Percentiles rank a stretch among this genome's conserved stretches.
These are phyloP conservation scores for Antitrichia curtipendula DNA, from an alignment of 225 moss, liverwort and hornwort species.

Conservation along the genomic window DNA sequence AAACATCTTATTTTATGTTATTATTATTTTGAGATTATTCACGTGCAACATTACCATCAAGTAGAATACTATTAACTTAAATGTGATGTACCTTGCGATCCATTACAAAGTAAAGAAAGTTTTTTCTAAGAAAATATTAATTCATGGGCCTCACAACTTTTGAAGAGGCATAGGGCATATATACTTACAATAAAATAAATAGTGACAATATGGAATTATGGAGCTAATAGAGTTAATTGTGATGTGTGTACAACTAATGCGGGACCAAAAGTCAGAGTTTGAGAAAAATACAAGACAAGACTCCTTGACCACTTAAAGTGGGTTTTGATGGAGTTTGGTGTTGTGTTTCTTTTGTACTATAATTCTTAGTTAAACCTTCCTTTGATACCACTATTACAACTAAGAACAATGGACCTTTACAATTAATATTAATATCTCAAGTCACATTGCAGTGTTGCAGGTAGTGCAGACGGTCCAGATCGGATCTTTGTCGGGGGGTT, in stretches of 20 bases:
- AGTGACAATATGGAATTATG: neutral
- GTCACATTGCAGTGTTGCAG: slow-evolving; percentile 44
- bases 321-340: no score
- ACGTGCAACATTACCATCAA: neutral
- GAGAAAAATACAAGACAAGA: no score
- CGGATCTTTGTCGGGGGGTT: slow-evolving; percentile 92
- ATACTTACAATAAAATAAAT: neutral
- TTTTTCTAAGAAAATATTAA: neutral
- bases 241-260: no score
- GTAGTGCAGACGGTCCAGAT: slow-evolving; percentile 87
- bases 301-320: no score
- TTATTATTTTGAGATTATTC: neutral
- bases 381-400: no score
- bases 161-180: neutral
- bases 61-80: neutral
- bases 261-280: no score
- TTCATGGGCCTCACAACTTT: neutral
- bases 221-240: neutral
- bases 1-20: neutral
- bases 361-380: no score
- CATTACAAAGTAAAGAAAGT: neutral
- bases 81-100: neutral
- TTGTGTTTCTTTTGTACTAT: no score
- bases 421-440: neutral
- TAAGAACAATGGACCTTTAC: no score